These are phyloP conservation scores for Umbelopsis vinacea DNA, from an alignment of 192 early-diverging fungal genomes.

Conservation along the genomic window DNA sequence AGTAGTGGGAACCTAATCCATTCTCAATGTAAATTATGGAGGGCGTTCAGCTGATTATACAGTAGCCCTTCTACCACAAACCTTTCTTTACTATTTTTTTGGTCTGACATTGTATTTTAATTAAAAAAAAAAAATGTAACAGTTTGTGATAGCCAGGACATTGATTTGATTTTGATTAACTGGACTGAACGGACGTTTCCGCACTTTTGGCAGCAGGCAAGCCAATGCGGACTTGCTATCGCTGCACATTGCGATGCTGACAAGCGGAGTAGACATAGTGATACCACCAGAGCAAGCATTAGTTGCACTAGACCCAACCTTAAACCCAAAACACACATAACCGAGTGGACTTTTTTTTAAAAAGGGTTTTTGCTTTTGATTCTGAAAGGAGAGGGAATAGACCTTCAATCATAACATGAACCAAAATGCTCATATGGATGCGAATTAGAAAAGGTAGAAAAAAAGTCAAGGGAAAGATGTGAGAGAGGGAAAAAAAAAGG, in stretches of 20 bases:
- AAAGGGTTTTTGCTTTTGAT: slow-evolving; percentile 5
- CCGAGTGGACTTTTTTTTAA: background rate
- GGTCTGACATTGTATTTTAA: background rate
- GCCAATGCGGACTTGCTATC: too few relatives aligned
- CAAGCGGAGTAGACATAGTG: background rate
- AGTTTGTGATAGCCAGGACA: too few relatives aligned
- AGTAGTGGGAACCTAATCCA: background rate
- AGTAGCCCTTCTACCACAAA: too few relatives aligned
- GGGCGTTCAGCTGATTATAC: too few relatives aligned
- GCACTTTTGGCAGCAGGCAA: too few relatives aligned
- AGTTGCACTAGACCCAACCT: slow-evolving; percentile 7
- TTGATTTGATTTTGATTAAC: too few relatives aligned
- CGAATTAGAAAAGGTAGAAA: background rate
- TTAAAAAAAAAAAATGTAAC: too few relatives aligned
- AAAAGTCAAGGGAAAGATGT: slow-evolving; percentile 20
- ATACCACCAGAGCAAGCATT: background rate
- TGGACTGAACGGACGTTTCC: too few relatives aligned
- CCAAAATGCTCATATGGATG: background rate
- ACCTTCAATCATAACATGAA: background rate
- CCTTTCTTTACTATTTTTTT: too few relatives aligned
- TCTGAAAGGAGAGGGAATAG: background rate
- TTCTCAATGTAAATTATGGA: background rate
- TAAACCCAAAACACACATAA: background rate
- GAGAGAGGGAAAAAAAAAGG: slow-evolving; percentile 24
- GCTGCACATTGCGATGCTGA: background rate